Base-by-base conservation (phyloP, 768 basidiomycete species). In the Pisolithus marmoratus region DNA sequence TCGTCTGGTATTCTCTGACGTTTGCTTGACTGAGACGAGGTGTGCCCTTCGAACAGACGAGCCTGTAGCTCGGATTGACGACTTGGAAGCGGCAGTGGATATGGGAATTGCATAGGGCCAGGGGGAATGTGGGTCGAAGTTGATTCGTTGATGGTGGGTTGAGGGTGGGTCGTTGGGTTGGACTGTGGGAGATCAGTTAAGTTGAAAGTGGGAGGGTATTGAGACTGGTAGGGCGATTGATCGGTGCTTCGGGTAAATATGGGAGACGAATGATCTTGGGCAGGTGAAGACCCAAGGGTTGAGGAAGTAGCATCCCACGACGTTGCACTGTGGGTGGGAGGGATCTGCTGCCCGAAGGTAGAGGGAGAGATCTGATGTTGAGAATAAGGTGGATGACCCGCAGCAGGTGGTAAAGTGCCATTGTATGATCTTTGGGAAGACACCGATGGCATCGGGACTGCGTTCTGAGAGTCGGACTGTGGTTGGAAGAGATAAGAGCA, bases 61-160 rank as follows among this genome's bases (percentile, higher is more conserved):
- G 66, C 46, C 46, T 63, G 66, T 3, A 68, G 2, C 47, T 68
- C 66, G 9, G 68, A 66, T 34, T 57, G 60, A 22, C 66, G 66
- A 27, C 52, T 2, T 5, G 66, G 66, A 17, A 55, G 68, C 8
- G 58, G 60, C 44, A 63, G 68, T 5, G 68, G 55, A 20, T 56
- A 9, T 27, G 66, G 37, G 37, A 70, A 70, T 19, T 68, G 66
- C 68, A 68, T 66, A 20, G 66, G 64, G 11, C 58, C 64, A 27
- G 55, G 7, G 7, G 65, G 52, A 36, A 55, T 19, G 45, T 59
- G 67, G 17, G 56, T n/a, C 27, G 59, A 38, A 11, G 56, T 24
- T 17, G 51, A 26, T 12, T 46, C 54, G 46, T 15, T 49, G 31
- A 38, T 11, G 37, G 54, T 22, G 46, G 47, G n/a, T n/a, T 40